Base-by-base conservation (phyloP, 2,329 filamentous ascomycete species). In the Cladorrhinum sp. region DNA sequence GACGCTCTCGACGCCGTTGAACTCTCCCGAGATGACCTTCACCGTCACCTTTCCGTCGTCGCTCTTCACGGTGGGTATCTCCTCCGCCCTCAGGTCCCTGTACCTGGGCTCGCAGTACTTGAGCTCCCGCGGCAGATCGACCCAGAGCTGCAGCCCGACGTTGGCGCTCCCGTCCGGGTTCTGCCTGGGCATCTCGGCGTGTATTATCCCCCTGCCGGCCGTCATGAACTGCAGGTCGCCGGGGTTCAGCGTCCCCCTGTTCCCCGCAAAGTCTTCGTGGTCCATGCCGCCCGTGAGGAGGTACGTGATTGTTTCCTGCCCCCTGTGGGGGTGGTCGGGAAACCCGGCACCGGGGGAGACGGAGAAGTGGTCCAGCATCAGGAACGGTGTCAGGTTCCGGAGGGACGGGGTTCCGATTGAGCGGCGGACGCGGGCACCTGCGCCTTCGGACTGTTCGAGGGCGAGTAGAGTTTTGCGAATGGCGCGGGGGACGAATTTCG, bases 181-280 rank as follows among this genome's bases (percentile, higher is more conserved):
- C 71, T 90, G 85, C 58, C 85, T 83, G 9, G 93, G 93, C 92
- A 98, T 97, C 77, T 98, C 93, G 38, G 93, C 91, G 75, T 98
- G 95, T 75, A 97, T 90, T 69, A 98, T 96, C 48, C 93, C 93
- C 20, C 83, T 81, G 3, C 93, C 93, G 1, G 93, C 93, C 0
- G 93, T 97, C 95, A 98, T 98, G 81, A 98, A 98, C 73, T 98
- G 93, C 52, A 98, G 78, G 72, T 97, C 93, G n/a, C 93, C 93
- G 0, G 89, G 77, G 62, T 88, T 82, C 67, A 98, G 91, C 2
- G 90, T 95, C 60, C 93, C 95, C 54, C 83, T 83, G 77, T 95
- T 88, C 12, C 92, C 92, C 1, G 91, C 88, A 68, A 96, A 96
- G 74, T 96, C 92, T 77, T 96, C 92, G 71, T 96, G 92, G 76